Percentiles rank a stretch among this genome's conserved stretches.
phyloP scores from a whole-genome alignment of 352 stramenopile species.

The Phytophthora kernoviae region DNA sequence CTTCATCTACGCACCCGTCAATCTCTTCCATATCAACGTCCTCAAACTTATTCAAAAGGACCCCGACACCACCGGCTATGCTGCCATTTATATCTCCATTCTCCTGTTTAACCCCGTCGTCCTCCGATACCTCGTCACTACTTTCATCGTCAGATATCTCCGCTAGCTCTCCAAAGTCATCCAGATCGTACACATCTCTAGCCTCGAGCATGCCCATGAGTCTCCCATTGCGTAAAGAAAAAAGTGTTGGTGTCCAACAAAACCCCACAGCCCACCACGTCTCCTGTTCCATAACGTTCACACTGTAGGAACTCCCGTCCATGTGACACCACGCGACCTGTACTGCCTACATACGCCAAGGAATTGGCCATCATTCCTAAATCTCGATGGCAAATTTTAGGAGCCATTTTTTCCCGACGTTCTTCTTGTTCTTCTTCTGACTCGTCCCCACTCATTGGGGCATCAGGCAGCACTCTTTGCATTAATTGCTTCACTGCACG shows the following conservation, averaged over 20 bases:
- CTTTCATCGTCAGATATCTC: conserved; percentile 1
- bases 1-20: conserved; percentile 13
- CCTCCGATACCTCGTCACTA: not conserved
- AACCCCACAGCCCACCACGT: conserved; percentile 66
- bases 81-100: conserved; percentile 18
- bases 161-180: conserved; percentile 35
- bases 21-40: conserved; percentile 37
- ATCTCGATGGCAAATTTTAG: conserved; percentile 38
- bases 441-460: conserved; percentile 4
- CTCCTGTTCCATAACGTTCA: conserved; percentile 51
- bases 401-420: conserved; percentile 8
- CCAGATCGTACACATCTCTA: conserved; percentile 55
- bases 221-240: conserved; percentile 73
- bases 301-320: conserved; percentile 53
- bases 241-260: conserved; percentile 67
- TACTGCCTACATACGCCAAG: conserved; percentile 63
- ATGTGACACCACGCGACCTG: conserved; percentile 54
- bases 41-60: not conserved
- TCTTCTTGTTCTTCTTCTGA: conserved; percentile 16
- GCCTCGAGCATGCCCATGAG: conserved; percentile 52
- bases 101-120: conserved; percentile 12
- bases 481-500: conserved; percentile 33
- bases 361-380: conserved; percentile 44
- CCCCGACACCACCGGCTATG: not conserved
- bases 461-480: conserved; percentile 22